phyloP scores from a whole-genome alignment of 257 asterid genomes.

The Solanum gracilifrons region DNA sequence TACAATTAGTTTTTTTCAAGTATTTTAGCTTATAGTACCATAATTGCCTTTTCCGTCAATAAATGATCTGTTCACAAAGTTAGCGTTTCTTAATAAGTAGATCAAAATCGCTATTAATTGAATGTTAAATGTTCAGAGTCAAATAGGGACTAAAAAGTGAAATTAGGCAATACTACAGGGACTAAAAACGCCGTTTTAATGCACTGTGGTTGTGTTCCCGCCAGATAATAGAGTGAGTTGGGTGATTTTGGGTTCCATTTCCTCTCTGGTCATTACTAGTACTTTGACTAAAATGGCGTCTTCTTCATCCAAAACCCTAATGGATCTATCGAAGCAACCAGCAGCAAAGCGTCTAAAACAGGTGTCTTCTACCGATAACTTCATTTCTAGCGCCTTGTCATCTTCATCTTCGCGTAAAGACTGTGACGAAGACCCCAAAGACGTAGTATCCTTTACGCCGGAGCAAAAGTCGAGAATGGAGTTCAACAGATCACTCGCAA shows the following conservation, averaged over 20 bases:
- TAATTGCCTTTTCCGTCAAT: too few species aligned
- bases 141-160: too few species aligned
- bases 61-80: too few species aligned
- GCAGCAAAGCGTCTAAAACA: slow-evolving; percentile 66
- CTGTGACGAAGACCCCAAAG: slow-evolving; percentile 9
- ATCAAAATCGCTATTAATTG: too few species aligned
- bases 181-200: too few species aligned
- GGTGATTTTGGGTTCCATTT: not conserved
- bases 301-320: slow-evolving; percentile 55
- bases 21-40: too few species aligned
- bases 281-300: not conserved
- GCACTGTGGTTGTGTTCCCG: too few species aligned
- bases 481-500: slow-evolving; percentile 61
- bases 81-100: too few species aligned
- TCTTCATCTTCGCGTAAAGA: slow-evolving; percentile 5
- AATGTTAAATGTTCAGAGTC: too few species aligned
- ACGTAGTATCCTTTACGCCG: slow-evolving; percentile 21
- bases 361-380: slow-evolving; percentile 16
- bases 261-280: not conserved
- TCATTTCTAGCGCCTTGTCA: not conserved
- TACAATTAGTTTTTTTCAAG: too few species aligned
- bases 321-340: slow-evolving; percentile 67
- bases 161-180: too few species aligned
- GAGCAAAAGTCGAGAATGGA: slow-evolving; percentile 65
- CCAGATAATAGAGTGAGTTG: too few species aligned